Evolutionary conservation across 1,284 basidiomycete genomes (phyloP).

Genomic region (Porodaedalea pini): DNA sequence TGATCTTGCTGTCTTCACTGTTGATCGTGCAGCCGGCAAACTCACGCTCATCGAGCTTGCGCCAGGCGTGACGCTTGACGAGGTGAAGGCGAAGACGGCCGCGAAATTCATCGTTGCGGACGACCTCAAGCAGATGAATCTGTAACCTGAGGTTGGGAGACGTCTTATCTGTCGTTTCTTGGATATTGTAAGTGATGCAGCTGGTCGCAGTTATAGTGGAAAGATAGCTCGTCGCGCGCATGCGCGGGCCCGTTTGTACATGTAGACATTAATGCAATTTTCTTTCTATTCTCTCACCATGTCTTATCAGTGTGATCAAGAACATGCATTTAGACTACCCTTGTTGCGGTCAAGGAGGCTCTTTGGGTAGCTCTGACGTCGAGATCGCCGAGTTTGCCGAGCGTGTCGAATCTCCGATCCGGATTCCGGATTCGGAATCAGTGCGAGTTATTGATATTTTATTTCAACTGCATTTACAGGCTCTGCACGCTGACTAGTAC

Average conservation of each 20-base stretch:
- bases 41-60: slow-evolving; percentile 81
- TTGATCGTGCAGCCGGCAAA: slow-evolving; percentile 72
- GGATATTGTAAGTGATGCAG: neutral
- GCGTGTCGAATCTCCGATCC: neutral
- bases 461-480: too few species aligned
- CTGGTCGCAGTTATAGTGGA: neutral
- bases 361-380: neutral
- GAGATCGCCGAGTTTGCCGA: neutral
- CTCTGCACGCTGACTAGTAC: too few species aligned
- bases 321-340: too few species aligned
- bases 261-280: too few species aligned
- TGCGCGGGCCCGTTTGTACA: too few species aligned
- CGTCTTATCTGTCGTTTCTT: neutral
- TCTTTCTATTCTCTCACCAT: too few species aligned
- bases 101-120: slow-evolving; percentile 66
- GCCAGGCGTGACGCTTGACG: slow-evolving; percentile 79
- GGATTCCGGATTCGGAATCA: too few species aligned
- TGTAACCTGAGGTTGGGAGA: neutral
- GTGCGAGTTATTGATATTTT: too few species aligned
- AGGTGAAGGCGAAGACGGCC: slow-evolving; percentile 82
- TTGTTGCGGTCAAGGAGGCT: too few species aligned
- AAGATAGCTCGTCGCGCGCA: neutral
- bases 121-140: slow-evolving; percentile 35
- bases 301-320: too few species aligned
- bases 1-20: slow-evolving; percentile 87